Evolutionary conservation across 2,329 filamentous ascomycete genomes (phyloP).

Genomic region (Fusarium citri): DNA sequence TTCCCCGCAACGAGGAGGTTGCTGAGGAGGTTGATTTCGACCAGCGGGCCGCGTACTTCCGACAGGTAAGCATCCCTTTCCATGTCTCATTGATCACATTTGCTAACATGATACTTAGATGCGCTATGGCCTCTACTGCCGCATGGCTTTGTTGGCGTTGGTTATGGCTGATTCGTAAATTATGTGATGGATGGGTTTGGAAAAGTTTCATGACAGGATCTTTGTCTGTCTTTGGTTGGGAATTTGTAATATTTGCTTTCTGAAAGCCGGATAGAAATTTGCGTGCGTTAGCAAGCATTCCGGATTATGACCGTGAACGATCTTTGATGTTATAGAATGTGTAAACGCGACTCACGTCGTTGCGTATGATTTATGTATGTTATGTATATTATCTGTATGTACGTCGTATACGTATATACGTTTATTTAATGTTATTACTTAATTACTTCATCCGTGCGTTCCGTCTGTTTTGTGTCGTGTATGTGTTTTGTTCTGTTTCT

Average conservation of each 20-base stretch:
- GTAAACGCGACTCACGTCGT: conserved; percentile 46
- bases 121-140: conserved; percentile 96
- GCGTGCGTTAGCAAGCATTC: conserved; percentile 47
- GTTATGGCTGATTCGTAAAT: conserved; percentile 71
- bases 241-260: conserved; percentile 39
- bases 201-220: conserved; percentile 37
- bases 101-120: conserved; percentile 69
- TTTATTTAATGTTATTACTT: conserved; percentile 40
- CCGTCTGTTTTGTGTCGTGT: conserved; percentile 20
- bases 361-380: conserved; percentile 44
- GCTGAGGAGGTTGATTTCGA: conserved; percentile 97
- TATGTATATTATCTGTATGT: conserved; percentile 34
- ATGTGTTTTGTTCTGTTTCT: conserved; percentile 9
- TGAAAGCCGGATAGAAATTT: conserved; percentile 46
- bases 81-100: background rate
- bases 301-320: conserved; percentile 44
- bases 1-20: conserved; percentile 94
- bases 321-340: conserved; percentile 45
- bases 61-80: conserved; percentile 79
- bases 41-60: conserved; percentile 95
- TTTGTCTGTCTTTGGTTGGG: conserved; percentile 17
- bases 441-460: conserved; percentile 30
- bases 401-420: conserved; percentile 36
- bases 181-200: conserved; percentile 20
- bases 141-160: conserved; percentile 95